A percentile compares a stretch with the other conserved stretches of the same genome.
Evolutionary conservation across 805 yeast species (phyloP).

Genomic region (Candida odintsovae): DNA sequence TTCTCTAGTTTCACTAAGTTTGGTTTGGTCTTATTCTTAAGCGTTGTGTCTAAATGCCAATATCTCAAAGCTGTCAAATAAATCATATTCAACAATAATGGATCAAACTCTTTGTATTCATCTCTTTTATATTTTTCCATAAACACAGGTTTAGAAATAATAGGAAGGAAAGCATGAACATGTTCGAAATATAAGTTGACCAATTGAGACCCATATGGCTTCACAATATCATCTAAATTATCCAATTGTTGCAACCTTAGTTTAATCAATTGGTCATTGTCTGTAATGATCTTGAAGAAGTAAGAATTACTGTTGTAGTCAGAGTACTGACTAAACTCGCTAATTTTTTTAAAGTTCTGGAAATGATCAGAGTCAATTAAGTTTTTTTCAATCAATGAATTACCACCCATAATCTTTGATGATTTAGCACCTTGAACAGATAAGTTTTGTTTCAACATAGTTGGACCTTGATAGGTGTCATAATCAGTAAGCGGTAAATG

Average conservation of each 20-base stretch:
- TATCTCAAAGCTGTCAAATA: conserved; percentile 25
- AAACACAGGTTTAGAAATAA: conserved; percentile 22
- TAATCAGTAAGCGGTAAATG: conserved; percentile 24
- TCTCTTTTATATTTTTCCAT: conserved; percentile 25
- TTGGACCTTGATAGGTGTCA: conserved; percentile 23
- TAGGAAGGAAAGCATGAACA: conserved; percentile 24
- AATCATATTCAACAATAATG: conserved; percentile 22
- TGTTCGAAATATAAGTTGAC: conserved; percentile 21
- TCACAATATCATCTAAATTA: conserved; percentile 8
- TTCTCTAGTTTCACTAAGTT: conserved; percentile 23
- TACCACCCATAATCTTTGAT: conserved; percentile 22
- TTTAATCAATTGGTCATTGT: conserved; percentile 17
- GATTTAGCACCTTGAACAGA: conserved; percentile 25
- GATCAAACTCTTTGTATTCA: conserved; percentile 24
- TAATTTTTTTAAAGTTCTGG: conserved; percentile 19
- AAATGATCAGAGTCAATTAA: conserved; percentile 11
- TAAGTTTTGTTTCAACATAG: conserved; percentile 23
- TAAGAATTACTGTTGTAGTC: background rate
- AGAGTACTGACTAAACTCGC: conserved; percentile 10
- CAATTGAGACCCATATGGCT: conserved; percentile 18
- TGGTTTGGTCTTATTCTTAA: conserved; percentile 11
- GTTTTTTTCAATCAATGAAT: conserved; percentile 21
- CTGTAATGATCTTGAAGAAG: conserved; percentile 21
- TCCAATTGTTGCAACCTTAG: background rate
- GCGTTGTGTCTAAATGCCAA: conserved; percentile 18